Percentiles rank a stretch among this genome's conserved stretches.
These are phyloP conservation scores for Epichloe glyceriae DNA, from an alignment of 2,329 filamentous ascomycete genomes.

Conservation along the genomic window DNA sequence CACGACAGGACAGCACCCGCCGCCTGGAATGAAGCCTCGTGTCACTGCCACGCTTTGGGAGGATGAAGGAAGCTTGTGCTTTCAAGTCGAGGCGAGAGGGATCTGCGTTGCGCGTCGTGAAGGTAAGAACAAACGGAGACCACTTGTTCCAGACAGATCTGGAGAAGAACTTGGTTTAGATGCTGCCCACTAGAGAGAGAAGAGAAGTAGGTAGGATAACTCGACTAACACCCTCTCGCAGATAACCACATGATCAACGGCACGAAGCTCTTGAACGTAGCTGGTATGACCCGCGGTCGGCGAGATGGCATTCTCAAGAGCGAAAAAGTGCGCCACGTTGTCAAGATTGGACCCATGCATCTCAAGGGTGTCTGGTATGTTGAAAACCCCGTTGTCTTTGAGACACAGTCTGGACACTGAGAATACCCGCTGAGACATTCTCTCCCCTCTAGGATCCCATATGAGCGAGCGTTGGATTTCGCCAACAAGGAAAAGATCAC, in stretches of 20 bases:
- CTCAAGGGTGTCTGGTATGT: slow-evolving; percentile 91
- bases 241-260: slow-evolving; percentile 99
- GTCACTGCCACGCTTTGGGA: slow-evolving; percentile 97
- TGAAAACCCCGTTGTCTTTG: slow-evolving; percentile 3
- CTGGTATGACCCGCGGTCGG: slow-evolving; percentile 92
- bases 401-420: slow-evolving; percentile 6
- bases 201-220: neutral
- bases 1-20: slow-evolving; percentile 81
- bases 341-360: slow-evolving; percentile 99
- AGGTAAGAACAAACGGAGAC: slow-evolving; percentile 38
- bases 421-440: slow-evolving; percentile 13
- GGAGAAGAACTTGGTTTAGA: too few species aligned
- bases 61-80: slow-evolving; percentile 93
- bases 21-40: slow-evolving; percentile 87
- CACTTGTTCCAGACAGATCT: slow-evolving; percentile 44
- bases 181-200: too few species aligned
- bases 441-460: slow-evolving; percentile 64
- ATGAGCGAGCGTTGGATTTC: slow-evolving; percentile 93
- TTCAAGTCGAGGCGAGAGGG: slow-evolving; percentile 91
- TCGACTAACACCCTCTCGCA: slow-evolving; percentile 20
- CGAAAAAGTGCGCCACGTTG: slow-evolving; percentile 90
- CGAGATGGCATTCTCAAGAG: slow-evolving; percentile 95
- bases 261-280: slow-evolving; percentile 91
- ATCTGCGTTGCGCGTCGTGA: slow-evolving; percentile 92
- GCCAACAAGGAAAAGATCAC: slow-evolving; percentile 99